Evolutionary conservation across 768 basidiomycete genomes (phyloP), one percentile per base, ranked within the genome.

Genomic region (Pholiota molesta): DNA sequence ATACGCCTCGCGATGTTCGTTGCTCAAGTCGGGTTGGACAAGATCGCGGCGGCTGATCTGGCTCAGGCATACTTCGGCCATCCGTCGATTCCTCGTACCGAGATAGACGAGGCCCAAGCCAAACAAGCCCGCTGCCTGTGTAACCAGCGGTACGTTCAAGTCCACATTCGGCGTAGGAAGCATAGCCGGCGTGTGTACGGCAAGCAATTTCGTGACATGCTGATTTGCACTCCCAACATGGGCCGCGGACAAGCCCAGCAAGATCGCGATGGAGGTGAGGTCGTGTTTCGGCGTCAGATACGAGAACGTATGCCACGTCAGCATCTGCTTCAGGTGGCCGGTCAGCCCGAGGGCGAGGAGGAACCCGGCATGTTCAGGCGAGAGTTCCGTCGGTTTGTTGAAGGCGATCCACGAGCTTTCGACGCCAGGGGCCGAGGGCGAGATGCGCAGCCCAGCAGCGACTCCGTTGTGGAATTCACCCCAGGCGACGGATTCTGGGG

Each of bases 381-480:
- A 95, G 57, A 96, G 83, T 49, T 96, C 92, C 0, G 87, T 83
- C 0, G 97, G 97, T 68, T 92, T 93, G 75, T 99, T 97, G 81
- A 96, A 98, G 14, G 91, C 89, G 57, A 97, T 95, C 94, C 96
- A 98, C 0, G 95, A 94, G 68, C 92, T 93, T 71, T 97, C 94
- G 45, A 99, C 84, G 10, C 86, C 87, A 52, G 79, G 75, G 9
- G 89, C 84, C n/a, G 85, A 82, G 0, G 92, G 87, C 0, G 90
- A 87, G 54, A 98, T 87, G 7, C 93, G 88, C 47, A 99, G 74
- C 2, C 91, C 97, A 4, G 94, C 92, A 8, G 95, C 94, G 0
- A 97, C 97, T 10, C 97, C 97, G 65, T 97, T 95, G 75, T 99
- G 95, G 75, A 99, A 99, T 62, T 96, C 92, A n/a, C 93, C 95